Evolutionary conservation across 441 rosid species (phyloP).

Genomic region (Populus hybrid): DNA sequence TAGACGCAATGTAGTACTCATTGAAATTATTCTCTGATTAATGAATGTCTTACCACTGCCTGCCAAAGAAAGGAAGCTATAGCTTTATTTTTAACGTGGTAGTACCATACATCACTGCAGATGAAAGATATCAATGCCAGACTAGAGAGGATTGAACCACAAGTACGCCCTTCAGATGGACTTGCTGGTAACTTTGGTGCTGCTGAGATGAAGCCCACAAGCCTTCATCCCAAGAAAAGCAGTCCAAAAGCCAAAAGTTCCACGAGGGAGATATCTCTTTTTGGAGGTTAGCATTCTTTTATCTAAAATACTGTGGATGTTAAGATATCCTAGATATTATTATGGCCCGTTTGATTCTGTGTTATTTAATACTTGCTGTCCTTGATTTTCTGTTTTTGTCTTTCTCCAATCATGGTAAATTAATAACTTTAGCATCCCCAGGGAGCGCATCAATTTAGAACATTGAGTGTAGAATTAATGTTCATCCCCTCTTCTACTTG

Average conservation of each 20-base stretch:
- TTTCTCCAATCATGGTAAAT: neutral
- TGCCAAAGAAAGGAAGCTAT: constrained; percentile 5
- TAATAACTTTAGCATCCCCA: neutral
- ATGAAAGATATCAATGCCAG: constrained; percentile 96
- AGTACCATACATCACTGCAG: constrained; percentile 38
- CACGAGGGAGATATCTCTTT: constrained; percentile 71
- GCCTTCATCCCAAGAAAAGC: constrained; percentile 62
- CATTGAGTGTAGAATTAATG: neutral
- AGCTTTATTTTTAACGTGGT: constrained; percentile 10
- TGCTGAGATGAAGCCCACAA: constrained; percentile 58
- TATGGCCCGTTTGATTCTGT: neutral
- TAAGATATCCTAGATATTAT: neutral
- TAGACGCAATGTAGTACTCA: constrained; percentile 2
- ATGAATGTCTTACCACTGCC: constrained; percentile 1
- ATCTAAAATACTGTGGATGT: constrained; percentile 6
- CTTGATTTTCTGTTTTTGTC: neutral
- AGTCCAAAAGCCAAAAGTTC: constrained; percentile 88
- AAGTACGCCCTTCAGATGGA: constrained; percentile 59
- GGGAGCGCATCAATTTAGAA: neutral
- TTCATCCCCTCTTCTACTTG: neutral
- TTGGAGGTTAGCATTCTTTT: constrained; percentile 63
- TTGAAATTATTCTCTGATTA: constrained; percentile 5
- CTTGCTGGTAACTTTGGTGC: constrained; percentile 43
- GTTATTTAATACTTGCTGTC: neutral
- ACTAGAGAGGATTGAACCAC: constrained; percentile 87